Conservation (phyloP, 345 rosid genomes). For the Eucalyptus erythrocorys region DNA sequence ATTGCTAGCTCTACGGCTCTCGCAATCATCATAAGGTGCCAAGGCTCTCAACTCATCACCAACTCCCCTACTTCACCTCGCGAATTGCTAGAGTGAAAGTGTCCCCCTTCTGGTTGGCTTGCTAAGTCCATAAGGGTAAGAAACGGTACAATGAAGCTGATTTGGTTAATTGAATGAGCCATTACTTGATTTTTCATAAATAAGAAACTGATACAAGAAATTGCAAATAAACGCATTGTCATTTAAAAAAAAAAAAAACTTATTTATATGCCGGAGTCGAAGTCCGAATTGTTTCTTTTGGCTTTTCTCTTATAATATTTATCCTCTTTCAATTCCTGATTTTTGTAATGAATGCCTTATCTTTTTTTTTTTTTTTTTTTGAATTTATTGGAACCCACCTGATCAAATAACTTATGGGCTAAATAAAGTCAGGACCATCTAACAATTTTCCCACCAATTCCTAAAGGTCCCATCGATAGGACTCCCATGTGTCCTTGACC, state of each 20-base stretch:
- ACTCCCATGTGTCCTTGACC: neutral
- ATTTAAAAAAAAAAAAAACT: neutral
- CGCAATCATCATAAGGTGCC: neutral
- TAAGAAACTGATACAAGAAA: neutral
- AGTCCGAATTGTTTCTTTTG: neutral
- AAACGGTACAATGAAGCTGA: neutral
- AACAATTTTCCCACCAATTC: neutral
- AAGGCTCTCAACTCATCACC: neutral
- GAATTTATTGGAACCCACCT: neutral
- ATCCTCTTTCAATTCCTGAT: neutral
- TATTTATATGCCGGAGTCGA: neutral
- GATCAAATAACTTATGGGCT: neutral
- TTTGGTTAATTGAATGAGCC: neutral
- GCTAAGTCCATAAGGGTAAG: neutral
- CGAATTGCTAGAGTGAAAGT: neutral
- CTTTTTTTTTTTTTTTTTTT: neutral
- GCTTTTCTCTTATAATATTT: neutral
- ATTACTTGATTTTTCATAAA: neutral
- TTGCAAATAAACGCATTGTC: neutral
- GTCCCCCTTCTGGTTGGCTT: neutral
- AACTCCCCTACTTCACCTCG: neutral
- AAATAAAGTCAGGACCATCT: neutral
- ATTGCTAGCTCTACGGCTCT: neutral
- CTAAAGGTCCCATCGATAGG: neutral
- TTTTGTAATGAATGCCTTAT: neutral